These are phyloP conservation scores for Aspergillus sp. DNA, from an alignment of 2,329 filamentous ascomycete species.

Conservation along the genomic window DNA sequence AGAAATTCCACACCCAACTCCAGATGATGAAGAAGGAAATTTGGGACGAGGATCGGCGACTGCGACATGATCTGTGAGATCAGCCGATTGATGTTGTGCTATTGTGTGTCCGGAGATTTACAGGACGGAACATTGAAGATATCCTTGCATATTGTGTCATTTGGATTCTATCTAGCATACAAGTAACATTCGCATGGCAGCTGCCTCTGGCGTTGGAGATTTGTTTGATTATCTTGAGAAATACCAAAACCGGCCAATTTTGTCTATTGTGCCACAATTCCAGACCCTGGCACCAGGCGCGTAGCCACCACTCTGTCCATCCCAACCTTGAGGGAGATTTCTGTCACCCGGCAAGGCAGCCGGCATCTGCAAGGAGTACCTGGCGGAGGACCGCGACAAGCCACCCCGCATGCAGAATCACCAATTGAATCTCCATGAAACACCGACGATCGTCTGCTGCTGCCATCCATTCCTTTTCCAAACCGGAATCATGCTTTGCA, in stretches of 20 bases:
- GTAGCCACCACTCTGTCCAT: background rate
- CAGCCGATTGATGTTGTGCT: too few species aligned
- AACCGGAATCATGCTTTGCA: background rate
- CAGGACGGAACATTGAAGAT: slow-evolving; percentile 11
- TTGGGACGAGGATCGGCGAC: slow-evolving; percentile 42
- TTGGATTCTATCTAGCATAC: background rate
- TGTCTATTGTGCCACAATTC: too few species aligned
- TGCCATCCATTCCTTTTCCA: background rate
- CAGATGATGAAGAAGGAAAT: slow-evolving; percentile 61
- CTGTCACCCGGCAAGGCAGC: background rate
- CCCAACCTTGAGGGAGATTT: background rate
- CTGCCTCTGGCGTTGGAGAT: background rate
- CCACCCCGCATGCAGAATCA: background rate
- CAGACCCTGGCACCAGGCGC: too few species aligned
- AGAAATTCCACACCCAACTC: slow-evolving; percentile 54
- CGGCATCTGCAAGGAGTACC: background rate
- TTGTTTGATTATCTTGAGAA: background rate
- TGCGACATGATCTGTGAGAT: slow-evolving; percentile 28
- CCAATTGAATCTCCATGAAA: background rate
- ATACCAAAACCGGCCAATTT: too few species aligned
- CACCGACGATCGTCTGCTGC: background rate
- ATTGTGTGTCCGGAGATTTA: slow-evolving; percentile 1
- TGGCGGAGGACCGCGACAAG: background rate
- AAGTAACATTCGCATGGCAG: background rate
- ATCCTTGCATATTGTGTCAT: slow-evolving; percentile 7